Percentiles rank a stretch among this genome's conserved stretches.
Evolutionary conservation across 1,284 basidiomycete species (phyloP).

Genomic region (Sporisorium exsertum): DNA sequence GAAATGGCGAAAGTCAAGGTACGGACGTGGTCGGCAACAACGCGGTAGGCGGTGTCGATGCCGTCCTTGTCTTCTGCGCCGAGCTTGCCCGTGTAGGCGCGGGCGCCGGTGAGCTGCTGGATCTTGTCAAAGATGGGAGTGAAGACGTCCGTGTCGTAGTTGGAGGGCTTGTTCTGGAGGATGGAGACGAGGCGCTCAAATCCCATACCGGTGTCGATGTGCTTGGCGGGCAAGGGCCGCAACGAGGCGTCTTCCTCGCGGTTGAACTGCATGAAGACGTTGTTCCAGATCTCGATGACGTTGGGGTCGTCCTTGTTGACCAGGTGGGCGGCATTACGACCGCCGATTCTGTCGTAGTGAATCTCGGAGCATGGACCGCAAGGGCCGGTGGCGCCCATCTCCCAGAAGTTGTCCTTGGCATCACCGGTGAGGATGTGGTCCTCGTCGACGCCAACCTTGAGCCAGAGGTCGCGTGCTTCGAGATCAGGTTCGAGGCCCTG

Average conservation of each 20-base stretch:
- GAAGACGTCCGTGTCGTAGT: constrained; percentile 98
- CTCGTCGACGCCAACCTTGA: constrained; percentile 84
- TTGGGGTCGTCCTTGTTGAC: constrained; percentile 96
- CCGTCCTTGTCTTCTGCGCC: constrained; percentile 93
- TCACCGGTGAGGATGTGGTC: constrained; percentile 92
- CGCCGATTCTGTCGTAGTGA: constrained; percentile 95
- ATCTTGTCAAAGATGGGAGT: constrained; percentile 88
- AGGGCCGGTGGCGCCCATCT: constrained; percentile 98
- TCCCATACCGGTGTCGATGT: constrained; percentile 98
- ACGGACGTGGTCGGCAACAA: constrained; percentile 95
- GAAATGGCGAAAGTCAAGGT: constrained; percentile 95
- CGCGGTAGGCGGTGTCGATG: constrained; percentile 96
- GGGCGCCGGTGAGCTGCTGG: constrained; percentile 87
- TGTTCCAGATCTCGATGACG: constrained; percentile 99
- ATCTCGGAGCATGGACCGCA: constrained; percentile 98
- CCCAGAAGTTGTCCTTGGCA: constrained; percentile 99
- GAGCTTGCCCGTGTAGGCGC: constrained; percentile 88
- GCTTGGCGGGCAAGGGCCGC: constrained; percentile 85
- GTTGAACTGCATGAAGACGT: constrained; percentile 99
- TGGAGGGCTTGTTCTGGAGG: constrained; percentile 89
- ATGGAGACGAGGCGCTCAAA: constrained; percentile 97
- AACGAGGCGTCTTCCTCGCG: constrained; percentile 89
- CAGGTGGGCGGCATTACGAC: constrained; percentile 87
- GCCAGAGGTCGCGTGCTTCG: constrained; percentile 86
- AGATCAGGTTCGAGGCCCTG: constrained; percentile 88